Evolutionary conservation across 2,329 filamentous ascomycete species (phyloP), one percentile per base, ranked within the genome.

Genomic region (Scopulariopsis brevicaulis): DNA sequence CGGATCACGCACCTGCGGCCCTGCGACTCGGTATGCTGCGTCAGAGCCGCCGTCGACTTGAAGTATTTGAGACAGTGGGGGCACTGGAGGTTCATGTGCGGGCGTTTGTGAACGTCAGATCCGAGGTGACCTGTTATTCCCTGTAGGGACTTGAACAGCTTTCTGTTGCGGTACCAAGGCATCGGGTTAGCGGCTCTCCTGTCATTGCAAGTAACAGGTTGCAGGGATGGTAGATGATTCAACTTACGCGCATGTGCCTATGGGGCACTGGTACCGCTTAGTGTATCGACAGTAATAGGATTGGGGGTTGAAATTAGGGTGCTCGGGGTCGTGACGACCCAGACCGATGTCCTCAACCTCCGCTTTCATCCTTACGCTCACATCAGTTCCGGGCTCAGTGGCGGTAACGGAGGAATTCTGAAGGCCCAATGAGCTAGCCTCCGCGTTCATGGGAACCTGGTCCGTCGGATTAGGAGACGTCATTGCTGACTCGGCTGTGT

Each of bases 211-310:
- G 20, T 22, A 53, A n/a, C 20, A 12, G n/a, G 46, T 50, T 7
- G 34, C 34, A 11, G 20, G 12, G 20, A 24, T 24, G 46, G 46
- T 50, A 20, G 20, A 2, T 22, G 24, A 12, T 11, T 20, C 3
- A 50, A 68, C 73, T 71, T 71, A 81, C 75, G 70, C 68, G 75
- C 84, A 86, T 3, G 66, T 63, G 1, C 63, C 61, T 58, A 79
- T 74, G 0, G 83, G 83, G 58, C 84, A 87, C 57, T 68, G 71
- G 69, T 75, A 87, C 54, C 70, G 72, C 53, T 69, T 65, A 1
- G 72, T 69, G 34, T 74, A 66, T 0, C 67, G 56, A 48, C 77
- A 69, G 58, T 66, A 75, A 70, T 83, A 85, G 6, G 69, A 68
- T 1, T 71, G 67, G 1, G 73, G 67, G 50, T 78, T 73, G 67